These are phyloP conservation scores for Candida arabinofermentans DNA, from an alignment of 805 yeast genomes.

Conservation along the genomic window DNA sequence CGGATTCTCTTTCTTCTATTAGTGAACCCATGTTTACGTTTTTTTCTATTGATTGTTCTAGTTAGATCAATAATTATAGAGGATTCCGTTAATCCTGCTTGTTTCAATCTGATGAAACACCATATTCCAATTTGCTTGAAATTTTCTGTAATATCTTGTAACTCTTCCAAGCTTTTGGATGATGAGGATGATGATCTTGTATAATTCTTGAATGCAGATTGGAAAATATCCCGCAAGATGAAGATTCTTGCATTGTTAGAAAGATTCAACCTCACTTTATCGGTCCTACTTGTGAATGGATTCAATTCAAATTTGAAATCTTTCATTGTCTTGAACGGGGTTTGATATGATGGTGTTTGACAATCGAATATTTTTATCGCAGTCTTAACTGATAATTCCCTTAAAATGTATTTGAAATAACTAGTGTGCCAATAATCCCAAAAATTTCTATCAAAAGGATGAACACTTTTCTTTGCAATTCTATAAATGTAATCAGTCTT, in stretches of 20 bases:
- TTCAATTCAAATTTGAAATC: constrained; percentile 18
- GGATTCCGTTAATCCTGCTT: constrained; percentile 12
- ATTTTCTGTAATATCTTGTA: constrained; percentile 9
- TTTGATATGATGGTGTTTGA: constrained; percentile 2
- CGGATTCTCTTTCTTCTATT: neutral
- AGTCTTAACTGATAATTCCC: constrained; percentile 20
- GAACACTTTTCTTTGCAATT: constrained; percentile 9
- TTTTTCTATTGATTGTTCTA: constrained; percentile 12
- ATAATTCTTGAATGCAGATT: constrained; percentile 16
- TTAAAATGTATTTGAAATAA: constrained; percentile 29
- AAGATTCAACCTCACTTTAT: constrained; percentile 21
- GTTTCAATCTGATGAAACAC: constrained; percentile 18
- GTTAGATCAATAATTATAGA: constrained; percentile 17
- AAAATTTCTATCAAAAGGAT: constrained; percentile 18
- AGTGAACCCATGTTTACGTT: constrained; percentile 13
- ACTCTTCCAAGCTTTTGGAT: constrained; percentile 6
- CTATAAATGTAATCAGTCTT: constrained; percentile 22
- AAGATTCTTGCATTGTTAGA: constrained; percentile 13
- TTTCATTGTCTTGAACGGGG: constrained; percentile 11
- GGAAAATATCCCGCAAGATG: constrained; percentile 27
- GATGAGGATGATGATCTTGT: constrained; percentile 13
- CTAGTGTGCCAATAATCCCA: constrained; percentile 30
- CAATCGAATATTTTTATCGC: constrained; percentile 23
- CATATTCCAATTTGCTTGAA: constrained; percentile 17
- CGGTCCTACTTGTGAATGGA: constrained; percentile 26